Percentiles rank a stretch among this genome's conserved stretches.
Evolutionary conservation across 495 filamentous ascomycete genomes (phyloP).

Genomic region (Articulospora tetracladia): DNA sequence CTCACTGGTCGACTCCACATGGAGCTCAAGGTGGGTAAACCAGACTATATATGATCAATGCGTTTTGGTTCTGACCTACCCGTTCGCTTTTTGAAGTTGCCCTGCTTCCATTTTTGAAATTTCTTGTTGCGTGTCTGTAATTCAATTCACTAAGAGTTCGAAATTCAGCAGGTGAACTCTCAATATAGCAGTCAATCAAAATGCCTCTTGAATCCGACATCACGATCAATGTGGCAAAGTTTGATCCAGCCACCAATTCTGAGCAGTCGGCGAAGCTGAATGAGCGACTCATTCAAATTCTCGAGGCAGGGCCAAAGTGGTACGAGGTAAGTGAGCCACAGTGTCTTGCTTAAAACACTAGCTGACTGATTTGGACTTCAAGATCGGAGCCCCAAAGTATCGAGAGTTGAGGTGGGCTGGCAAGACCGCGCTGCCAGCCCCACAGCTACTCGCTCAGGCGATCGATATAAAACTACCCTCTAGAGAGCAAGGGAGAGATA

Average conservation of each 20-base stretch:
- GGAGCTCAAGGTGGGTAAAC: too few species aligned
- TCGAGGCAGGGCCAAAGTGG: slow-evolving; percentile 16
- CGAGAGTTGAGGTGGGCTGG: slow-evolving; percentile 17
- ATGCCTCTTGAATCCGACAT: slow-evolving; percentile 25
- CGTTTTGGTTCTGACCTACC: too few species aligned
- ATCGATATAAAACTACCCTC: slow-evolving; percentile 44
- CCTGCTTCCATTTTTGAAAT: too few species aligned
- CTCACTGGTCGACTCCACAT: too few species aligned
- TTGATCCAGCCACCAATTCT: slow-evolving; percentile 14
- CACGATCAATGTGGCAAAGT: slow-evolving; percentile 13
- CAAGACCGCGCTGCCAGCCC: slow-evolving; percentile 16
- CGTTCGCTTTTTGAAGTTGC: too few species aligned
- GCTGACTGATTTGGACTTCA: neutral
- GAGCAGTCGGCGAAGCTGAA: slow-evolving; percentile 18
- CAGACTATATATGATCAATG: too few species aligned
- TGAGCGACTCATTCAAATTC: slow-evolving; percentile 4
- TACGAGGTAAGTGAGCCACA: slow-evolving; percentile 17
- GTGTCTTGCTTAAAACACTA: neutral
- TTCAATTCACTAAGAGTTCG: too few species aligned
- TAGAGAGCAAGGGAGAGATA: slow-evolving; percentile 40
- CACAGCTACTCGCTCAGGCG: slow-evolving; percentile 4
- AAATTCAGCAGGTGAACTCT: neutral
- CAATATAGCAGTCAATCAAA: neutral
- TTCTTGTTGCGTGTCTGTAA: neutral
- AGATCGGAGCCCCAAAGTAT: slow-evolving; percentile 25